phyloP scores from a whole-genome alignment of 2,329 filamentous ascomycete species.

The Colletotrichum ledebouriae region DNA sequence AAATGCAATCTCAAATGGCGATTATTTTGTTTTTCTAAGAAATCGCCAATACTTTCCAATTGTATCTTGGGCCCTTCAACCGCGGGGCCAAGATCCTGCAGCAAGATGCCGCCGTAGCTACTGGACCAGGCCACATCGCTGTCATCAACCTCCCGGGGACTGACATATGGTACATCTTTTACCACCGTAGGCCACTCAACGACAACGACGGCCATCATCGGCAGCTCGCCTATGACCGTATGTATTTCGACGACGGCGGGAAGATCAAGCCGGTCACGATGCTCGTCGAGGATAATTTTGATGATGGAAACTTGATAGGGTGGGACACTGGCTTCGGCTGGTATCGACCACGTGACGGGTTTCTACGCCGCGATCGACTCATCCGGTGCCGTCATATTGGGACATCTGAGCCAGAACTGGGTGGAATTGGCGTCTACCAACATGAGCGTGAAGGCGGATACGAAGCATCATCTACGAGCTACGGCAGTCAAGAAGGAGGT shows the following conservation, averaged over 20 bases:
- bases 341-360: conserved; percentile 38
- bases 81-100: conserved; percentile 59
- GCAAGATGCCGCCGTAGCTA: conserved; percentile 55
- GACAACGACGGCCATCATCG: conserved; percentile 61
- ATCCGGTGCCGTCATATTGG: conserved; percentile 46
- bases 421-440: conserved; percentile 35
- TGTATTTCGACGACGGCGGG: conserved; percentile 60
- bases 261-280: conserved; percentile 59
- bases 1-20: too few species aligned
- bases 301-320: conserved; percentile 54
- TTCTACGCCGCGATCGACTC: conserved; percentile 51
- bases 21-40: too few species aligned
- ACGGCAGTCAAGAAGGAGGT: conserved; percentile 46
- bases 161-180: conserved; percentile 65
- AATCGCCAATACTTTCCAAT: too few species aligned
- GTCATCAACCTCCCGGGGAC: conserved; percentile 60
- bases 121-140: conserved; percentile 60
- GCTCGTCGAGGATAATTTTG: conserved; percentile 59
- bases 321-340: conserved; percentile 49
- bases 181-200: conserved; percentile 61
- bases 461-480: conserved; percentile 46
- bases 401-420: conserved; percentile 42
- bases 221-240: conserved; percentile 61
- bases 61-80: conserved; percentile 55
- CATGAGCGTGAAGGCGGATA: conserved; percentile 22